Conservation (phyloP, 306 rosid genomes). For the Rosa lucieae region DNA sequence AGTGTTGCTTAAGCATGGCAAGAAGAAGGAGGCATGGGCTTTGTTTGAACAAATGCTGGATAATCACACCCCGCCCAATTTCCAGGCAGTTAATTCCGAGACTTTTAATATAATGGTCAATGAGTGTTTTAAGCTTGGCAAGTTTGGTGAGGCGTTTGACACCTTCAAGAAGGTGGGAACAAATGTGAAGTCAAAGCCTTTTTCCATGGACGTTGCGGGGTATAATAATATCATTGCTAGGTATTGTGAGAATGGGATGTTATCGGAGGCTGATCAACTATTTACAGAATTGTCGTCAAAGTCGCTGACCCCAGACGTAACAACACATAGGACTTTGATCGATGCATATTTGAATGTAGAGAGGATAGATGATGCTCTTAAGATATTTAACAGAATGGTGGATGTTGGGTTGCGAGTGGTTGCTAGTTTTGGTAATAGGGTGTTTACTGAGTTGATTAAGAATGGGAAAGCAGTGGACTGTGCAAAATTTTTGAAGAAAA, state of each 20-base stretch:
- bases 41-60: slow-evolving; percentile 76
- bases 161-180: slow-evolving; percentile 84
- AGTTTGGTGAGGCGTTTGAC: slow-evolving; percentile 52
- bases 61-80: slow-evolving; percentile 39
- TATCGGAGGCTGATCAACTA: slow-evolving; percentile 61
- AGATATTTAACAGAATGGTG: slow-evolving; percentile 73
- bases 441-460: slow-evolving; percentile 70
- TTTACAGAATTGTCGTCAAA: slow-evolving; percentile 73
- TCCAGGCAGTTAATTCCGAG: slow-evolving; percentile 87
- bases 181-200: slow-evolving; percentile 65
- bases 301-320: slow-evolving; percentile 83
- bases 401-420: slow-evolving; percentile 86
- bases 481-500: slow-evolving; percentile 72
- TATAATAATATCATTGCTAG: slow-evolving; percentile 78
- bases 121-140: slow-evolving; percentile 68
- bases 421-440: slow-evolving; percentile 71
- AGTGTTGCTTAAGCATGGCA: slow-evolving; percentile 70
- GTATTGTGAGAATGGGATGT: slow-evolving; percentile 75
- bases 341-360: slow-evolving; percentile 66
- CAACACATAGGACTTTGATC: slow-evolving; percentile 69
- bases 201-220: slow-evolving; percentile 91
- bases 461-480: slow-evolving; percentile 68
- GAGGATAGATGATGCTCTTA: slow-evolving; percentile 73
- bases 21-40: slow-evolving; percentile 53
- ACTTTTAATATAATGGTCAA: slow-evolving; percentile 87